phyloP scores from a whole-genome alignment of 2,329 filamentous ascomycete genomes.

The Colletotrichum viniferum region DNA sequence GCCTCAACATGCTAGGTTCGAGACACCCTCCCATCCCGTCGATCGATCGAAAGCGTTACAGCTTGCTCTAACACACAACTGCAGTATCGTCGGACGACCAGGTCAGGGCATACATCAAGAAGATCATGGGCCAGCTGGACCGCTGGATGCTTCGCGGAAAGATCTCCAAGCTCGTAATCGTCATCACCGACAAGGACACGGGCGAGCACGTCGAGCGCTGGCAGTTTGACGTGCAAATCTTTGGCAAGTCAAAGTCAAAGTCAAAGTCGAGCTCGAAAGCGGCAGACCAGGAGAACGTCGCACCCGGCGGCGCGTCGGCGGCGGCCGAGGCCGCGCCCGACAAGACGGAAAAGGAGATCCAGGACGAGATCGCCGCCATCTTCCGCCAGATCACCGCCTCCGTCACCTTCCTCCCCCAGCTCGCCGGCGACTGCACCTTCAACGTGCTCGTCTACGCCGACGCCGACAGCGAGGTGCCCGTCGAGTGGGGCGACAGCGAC shows the following conservation, averaged over 20 bases:
- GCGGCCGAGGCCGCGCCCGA: slow-evolving; percentile 51
- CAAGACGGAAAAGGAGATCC: slow-evolving; percentile 93
- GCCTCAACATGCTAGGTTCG: slow-evolving; percentile 90
- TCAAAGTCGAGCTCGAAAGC: slow-evolving; percentile 54
- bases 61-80: neutral
- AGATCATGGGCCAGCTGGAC: slow-evolving; percentile 97
- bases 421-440: slow-evolving; percentile 95
- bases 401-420: slow-evolving; percentile 93
- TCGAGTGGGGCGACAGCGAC: slow-evolving; percentile 98
- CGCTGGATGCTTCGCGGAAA: slow-evolving; percentile 98
- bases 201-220: slow-evolving; percentile 95
- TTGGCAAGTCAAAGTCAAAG: slow-evolving; percentile 42
- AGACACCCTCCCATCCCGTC: neutral
- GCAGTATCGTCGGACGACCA: slow-evolving; percentile 93
- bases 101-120: slow-evolving; percentile 98
- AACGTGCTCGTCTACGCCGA: slow-evolving; percentile 98
- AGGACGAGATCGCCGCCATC: slow-evolving; percentile 92
- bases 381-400: slow-evolving; percentile 98
- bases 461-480: slow-evolving; percentile 92
- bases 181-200: slow-evolving; percentile 96
- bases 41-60: neutral
- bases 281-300: slow-evolving; percentile 73
- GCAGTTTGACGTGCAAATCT: slow-evolving; percentile 82
- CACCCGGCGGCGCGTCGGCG: slow-evolving; percentile 41
- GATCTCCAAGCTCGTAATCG: slow-evolving; percentile 95